Conservation (phyloP, 2,329 filamentous ascomycete genomes). For the Arthrinium phaeospermum region DNA sequence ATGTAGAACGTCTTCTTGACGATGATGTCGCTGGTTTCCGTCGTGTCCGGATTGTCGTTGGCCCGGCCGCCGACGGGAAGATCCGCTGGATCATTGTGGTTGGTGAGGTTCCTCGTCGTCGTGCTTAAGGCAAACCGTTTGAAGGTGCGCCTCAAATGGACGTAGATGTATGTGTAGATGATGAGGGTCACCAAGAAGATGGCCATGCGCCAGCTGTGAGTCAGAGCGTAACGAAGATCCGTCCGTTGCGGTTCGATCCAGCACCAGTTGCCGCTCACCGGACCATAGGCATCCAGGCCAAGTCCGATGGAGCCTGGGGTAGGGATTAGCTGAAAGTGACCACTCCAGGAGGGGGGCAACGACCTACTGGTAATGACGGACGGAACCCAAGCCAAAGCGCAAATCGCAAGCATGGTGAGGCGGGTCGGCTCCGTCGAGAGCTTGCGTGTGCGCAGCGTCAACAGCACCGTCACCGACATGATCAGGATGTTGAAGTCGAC, state of each 20-base stretch:
- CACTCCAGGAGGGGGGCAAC: no score
- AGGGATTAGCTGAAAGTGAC: not conserved
- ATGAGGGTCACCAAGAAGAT: slow-evolving; percentile 47
- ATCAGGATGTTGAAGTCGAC: slow-evolving; percentile 50
- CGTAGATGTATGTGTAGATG: slow-evolving; percentile 50
- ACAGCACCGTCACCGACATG: slow-evolving; percentile 49
- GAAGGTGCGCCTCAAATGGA: slow-evolving; percentile 38
- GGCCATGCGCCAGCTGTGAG: slow-evolving; percentile 51
- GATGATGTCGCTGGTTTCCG: slow-evolving; percentile 4
- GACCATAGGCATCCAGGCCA: slow-evolving; percentile 38
- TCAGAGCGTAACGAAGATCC: slow-evolving; percentile 49
- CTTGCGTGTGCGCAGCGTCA: slow-evolving; percentile 44
- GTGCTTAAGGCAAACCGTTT: slow-evolving; percentile 17
- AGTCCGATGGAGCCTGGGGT: slow-evolving; percentile 28
- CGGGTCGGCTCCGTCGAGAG: slow-evolving; percentile 40
- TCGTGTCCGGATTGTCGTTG: not conserved
- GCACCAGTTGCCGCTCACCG: slow-evolving; percentile 54
- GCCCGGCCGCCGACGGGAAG: not conserved
- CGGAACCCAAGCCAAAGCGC: slow-evolving; percentile 46
- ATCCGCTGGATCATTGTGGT: not conserved
- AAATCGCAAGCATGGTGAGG: slow-evolving; percentile 40
- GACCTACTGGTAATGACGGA: slow-evolving; percentile 44
- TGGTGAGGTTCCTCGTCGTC: slow-evolving; percentile 19
- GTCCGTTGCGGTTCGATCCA: slow-evolving; percentile 47
- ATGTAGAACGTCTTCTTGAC: slow-evolving; percentile 9